Conservation (phyloP, 208 protist species). For the Balamuthia mandrillaris region DNA sequence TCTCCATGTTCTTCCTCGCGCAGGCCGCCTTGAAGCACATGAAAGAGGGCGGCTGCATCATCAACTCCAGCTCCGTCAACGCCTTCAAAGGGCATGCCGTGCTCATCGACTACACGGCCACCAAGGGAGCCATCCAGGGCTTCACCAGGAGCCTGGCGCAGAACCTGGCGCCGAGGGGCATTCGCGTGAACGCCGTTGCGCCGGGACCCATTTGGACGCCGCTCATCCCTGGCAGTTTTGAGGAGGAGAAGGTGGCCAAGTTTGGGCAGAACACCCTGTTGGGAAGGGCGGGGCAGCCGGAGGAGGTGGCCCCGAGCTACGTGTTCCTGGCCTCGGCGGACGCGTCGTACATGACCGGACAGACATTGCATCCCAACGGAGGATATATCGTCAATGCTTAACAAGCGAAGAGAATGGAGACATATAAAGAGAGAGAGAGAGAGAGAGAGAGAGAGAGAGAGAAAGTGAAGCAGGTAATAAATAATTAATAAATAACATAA, state of each 20-base stretch:
- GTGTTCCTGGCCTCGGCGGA: constrained; percentile 58
- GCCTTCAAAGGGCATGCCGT: constrained; percentile 37
- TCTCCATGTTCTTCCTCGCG: constrained; percentile 58
- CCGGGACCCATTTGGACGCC: constrained; percentile 66
- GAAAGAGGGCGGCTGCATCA: constrained; percentile 49
- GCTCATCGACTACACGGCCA: constrained; percentile 62
- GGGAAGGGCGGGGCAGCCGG: constrained; percentile 57
- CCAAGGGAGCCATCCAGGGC: constrained; percentile 61
- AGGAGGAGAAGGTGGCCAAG: constrained; percentile 30
- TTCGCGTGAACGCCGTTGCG: constrained; percentile 66
- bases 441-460: too few relatives aligned
- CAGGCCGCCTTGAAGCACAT: constrained; percentile 40
- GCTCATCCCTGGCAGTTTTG: constrained; percentile 29
- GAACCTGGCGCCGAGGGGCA: constrained; percentile 43
- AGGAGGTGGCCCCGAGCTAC: constrained; percentile 52
- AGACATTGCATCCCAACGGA: constrained; percentile 58
- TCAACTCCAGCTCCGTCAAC: constrained; percentile 58
- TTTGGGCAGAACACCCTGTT: constrained; percentile 47
- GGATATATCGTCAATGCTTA: constrained; percentile 44
- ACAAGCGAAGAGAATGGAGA: too few relatives aligned
- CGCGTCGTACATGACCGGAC: constrained; percentile 58
- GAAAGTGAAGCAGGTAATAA: not conserved
- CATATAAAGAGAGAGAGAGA: too few relatives aligned
- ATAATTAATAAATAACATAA: not conserved
- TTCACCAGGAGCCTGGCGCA: constrained; percentile 58